Percentiles rank a stretch among this genome's conserved stretches.
These are phyloP conservation scores for Cladosporium velox DNA, from an alignment of 2,329 filamentous ascomycete species.

Conservation along the genomic window DNA sequence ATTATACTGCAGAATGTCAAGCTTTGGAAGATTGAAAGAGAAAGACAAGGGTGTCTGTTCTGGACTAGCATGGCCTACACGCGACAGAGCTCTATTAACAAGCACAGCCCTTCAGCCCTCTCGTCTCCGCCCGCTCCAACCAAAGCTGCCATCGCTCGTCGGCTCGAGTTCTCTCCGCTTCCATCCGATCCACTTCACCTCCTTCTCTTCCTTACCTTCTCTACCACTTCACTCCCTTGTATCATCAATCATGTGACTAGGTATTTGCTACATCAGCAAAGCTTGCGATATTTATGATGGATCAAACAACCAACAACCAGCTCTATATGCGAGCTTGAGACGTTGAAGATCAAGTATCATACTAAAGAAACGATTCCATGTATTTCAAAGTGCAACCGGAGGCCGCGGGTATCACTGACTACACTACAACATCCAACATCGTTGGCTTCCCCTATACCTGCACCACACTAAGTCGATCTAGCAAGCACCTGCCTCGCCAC, in stretches of 20 bases:
- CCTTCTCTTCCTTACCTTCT: neutral
- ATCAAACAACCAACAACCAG: neutral
- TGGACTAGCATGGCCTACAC: neutral
- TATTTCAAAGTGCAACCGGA: neutral
- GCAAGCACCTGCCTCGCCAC: slow-evolving; percentile 45
- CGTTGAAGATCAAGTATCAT: neutral
- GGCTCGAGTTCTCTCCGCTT: slow-evolving; percentile 2
- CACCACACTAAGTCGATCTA: slow-evolving; percentile 32
- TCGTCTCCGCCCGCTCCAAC: neutral
- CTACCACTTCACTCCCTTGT: neutral
- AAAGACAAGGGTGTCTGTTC: neutral
- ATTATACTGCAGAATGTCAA: neutral
- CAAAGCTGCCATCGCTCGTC: neutral
- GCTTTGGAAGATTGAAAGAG: neutral
- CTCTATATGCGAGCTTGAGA: neutral
- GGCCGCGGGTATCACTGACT: neutral
- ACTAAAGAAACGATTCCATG: neutral
- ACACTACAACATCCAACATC: neutral
- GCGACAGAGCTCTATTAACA: neutral
- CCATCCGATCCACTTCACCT: neutral
- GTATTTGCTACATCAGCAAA: neutral
- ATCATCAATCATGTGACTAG: neutral
- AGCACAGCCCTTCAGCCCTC: neutral
- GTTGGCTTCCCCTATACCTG: slow-evolving; percentile 18
- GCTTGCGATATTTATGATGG: neutral